Conservation (phyloP, 1,284 basidiomycete species). For the Trichosporon asahii region DNA sequence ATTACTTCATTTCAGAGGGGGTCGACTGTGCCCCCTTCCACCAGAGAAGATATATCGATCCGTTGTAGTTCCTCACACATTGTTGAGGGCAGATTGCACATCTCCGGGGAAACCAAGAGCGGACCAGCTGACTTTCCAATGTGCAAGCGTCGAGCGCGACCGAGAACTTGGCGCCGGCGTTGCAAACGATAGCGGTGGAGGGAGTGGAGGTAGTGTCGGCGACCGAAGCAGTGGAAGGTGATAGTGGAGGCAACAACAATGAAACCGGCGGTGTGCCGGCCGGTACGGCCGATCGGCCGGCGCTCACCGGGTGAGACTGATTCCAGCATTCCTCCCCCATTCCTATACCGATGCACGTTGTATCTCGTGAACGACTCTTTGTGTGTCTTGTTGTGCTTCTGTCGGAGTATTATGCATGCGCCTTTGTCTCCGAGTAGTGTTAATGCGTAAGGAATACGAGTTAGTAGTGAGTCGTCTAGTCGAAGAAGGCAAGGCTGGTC, state of each 20-base stretch:
- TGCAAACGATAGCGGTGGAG: neutral
- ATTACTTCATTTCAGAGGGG: too few relatives aligned
- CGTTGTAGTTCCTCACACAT: too few relatives aligned
- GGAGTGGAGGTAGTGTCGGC: neutral
- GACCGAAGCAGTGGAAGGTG: neutral
- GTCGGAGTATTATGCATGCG: neutral
- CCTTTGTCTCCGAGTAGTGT: neutral
- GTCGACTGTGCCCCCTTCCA: too few relatives aligned
- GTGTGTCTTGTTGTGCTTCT: neutral
- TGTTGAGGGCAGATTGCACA: neutral
- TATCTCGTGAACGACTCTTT: neutral
- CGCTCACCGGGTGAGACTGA: neutral
- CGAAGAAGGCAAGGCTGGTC: neutral
- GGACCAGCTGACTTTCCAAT: neutral
- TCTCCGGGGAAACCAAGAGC: neutral
- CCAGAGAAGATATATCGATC: too few relatives aligned
- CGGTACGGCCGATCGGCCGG: neutral
- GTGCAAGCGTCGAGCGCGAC: neutral
- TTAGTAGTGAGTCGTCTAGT: neutral
- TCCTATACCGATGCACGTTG: neutral
- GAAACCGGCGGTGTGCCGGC: neutral
- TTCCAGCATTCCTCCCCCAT: neutral
- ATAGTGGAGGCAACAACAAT: neutral
- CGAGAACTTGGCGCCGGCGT: neutral
- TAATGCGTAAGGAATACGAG: neutral